phyloP scores from a whole-genome alignment of 208 protist species.

The Zelonia costaricensis region DNA sequence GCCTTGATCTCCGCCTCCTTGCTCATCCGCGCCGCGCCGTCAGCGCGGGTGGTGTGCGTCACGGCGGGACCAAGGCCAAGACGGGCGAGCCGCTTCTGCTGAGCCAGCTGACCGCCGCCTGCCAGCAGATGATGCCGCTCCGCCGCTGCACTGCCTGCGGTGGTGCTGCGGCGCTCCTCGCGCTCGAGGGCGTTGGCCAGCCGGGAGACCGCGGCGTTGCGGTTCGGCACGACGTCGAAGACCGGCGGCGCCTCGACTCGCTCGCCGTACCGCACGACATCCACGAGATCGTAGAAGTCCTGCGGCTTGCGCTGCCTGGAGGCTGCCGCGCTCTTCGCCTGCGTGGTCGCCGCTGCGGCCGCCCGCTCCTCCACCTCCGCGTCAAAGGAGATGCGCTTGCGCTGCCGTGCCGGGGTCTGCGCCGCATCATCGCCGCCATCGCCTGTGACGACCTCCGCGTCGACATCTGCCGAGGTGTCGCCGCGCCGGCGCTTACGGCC shows the following conservation, averaged over 20 bases:
- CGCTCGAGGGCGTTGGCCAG: slow-evolving; percentile 53
- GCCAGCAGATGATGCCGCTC: slow-evolving; percentile 33
- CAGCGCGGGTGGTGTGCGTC: slow-evolving; percentile 23
- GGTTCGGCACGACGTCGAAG: slow-evolving; percentile 81
- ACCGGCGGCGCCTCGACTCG: slow-evolving; percentile 85
- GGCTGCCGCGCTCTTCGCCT: background rate
- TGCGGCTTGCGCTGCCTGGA: slow-evolving; percentile 24
- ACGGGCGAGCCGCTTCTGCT: slow-evolving; percentile 68
- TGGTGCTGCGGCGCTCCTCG: background rate
- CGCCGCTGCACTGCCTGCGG: background rate
- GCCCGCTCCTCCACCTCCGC: slow-evolving; percentile 23
- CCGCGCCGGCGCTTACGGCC: slow-evolving; percentile 24
- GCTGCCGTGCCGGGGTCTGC: slow-evolving; percentile 11
- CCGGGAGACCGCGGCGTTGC: slow-evolving; percentile 63
- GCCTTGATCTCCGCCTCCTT: slow-evolving; percentile 77
- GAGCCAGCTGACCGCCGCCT: slow-evolving; percentile 37
- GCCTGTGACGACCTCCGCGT: background rate
- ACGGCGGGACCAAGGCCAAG: slow-evolving; percentile 57
- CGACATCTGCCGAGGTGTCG: background rate
- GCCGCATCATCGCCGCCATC: background rate
- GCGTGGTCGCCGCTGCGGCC: slow-evolving; percentile 7
- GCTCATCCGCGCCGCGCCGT: slow-evolving; percentile 11
- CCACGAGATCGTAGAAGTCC: slow-evolving; percentile 86
- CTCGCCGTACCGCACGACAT: slow-evolving; percentile 85
- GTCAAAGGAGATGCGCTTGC: slow-evolving; percentile 66